Conservation (phyloP, 2,329 filamentous ascomycete species). For the Colletotrichum kahawae region DNA sequence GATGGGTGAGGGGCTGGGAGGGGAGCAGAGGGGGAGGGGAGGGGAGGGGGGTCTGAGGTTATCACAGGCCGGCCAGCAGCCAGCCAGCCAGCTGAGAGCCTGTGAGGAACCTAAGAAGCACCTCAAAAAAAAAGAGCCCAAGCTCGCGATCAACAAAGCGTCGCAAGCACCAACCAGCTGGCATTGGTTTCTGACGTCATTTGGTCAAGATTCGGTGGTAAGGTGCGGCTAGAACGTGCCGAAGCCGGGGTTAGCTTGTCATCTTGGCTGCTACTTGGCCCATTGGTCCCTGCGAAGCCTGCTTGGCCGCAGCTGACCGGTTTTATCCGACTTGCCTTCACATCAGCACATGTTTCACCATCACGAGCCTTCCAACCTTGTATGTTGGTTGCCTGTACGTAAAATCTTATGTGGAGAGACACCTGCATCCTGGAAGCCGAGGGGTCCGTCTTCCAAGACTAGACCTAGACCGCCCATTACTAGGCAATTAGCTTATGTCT, state of each 20-base stretch:
- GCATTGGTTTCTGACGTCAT: conserved; percentile 15
- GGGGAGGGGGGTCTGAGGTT: background rate
- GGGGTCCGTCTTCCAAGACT: background rate
- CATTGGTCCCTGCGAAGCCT: background rate
- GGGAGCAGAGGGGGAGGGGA: background rate
- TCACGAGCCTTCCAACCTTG: conserved; percentile 15
- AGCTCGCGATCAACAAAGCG: conserved; percentile 13
- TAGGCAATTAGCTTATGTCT: background rate
- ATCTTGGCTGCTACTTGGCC: background rate
- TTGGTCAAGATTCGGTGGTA: background rate
- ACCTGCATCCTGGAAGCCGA: background rate
- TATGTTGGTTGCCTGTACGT: background rate
- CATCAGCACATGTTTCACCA: conserved; percentile 13
- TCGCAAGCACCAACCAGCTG: conserved; percentile 12
- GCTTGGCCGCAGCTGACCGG: conserved; percentile 4
- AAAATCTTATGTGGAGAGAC: background rate
- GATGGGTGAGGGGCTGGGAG: background rate
- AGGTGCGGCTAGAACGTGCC: conserved; percentile 14
- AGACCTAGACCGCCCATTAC: background rate
- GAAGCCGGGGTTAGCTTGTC: background rate
- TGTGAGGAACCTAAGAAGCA: background rate
- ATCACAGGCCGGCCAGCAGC: conserved; percentile 2
- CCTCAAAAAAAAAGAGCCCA: background rate
- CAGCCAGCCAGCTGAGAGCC: background rate
- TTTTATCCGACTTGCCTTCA: background rate